Conservation (phyloP, 148 eudicot species). For the Gaultheria prostrata region DNA sequence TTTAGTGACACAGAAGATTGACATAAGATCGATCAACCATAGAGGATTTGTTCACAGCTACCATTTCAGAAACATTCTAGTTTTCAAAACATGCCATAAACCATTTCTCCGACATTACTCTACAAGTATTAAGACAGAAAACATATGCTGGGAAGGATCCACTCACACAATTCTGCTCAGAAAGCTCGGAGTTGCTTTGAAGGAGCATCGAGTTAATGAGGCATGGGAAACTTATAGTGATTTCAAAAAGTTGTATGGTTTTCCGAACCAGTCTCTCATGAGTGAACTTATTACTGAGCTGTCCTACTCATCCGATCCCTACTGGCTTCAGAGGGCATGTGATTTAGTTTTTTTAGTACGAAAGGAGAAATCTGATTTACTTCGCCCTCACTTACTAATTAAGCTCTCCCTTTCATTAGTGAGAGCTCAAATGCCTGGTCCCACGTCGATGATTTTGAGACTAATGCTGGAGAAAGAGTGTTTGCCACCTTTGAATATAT, state of each 20-base stretch:
- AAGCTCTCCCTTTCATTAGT: constrained; percentile 70
- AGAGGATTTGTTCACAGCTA: constrained; percentile 11
- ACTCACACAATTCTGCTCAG: constrained; percentile 32
- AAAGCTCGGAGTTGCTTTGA: constrained; percentile 53
- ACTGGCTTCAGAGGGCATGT: constrained; percentile 58
- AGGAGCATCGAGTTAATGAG: constrained; percentile 51
- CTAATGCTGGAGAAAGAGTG: constrained; percentile 55
- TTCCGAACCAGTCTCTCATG: constrained; percentile 44
- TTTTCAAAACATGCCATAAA: constrained; percentile 3
- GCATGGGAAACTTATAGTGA: constrained; percentile 60
- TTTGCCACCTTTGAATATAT: constrained; percentile 38
- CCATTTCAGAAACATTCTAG: constrained; percentile 10
- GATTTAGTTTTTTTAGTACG: constrained; percentile 39
- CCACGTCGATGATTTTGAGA: constrained; percentile 61
- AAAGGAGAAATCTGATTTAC: constrained; percentile 43
- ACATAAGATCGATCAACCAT: constrained; percentile 15
- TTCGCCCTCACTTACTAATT: constrained; percentile 40
- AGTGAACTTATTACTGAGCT: constrained; percentile 49
- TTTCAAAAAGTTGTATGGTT: constrained; percentile 59
- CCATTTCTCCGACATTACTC: constrained; percentile 16
- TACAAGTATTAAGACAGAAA: constrained; percentile 23
- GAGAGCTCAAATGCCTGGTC: constrained; percentile 72
- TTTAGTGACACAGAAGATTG: constrained; percentile 17
- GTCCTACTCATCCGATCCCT: constrained; percentile 61
- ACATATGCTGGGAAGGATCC: constrained; percentile 27